phyloP scores from a whole-genome alignment of 2,329 filamentous ascomycete genomes.

The Microthyrium microscopicum region DNA sequence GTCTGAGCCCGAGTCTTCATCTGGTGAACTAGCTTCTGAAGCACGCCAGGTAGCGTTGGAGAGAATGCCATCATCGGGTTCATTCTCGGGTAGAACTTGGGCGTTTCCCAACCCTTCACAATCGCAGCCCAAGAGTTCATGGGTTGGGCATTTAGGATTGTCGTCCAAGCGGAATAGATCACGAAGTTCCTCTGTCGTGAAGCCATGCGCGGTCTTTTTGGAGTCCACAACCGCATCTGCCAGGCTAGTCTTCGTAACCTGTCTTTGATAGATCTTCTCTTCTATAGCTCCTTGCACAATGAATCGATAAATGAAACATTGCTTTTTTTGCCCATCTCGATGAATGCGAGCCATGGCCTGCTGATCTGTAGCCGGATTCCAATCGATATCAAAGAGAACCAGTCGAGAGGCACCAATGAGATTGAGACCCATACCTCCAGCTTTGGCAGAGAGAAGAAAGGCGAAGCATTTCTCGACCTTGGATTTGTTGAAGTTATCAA shows the following conservation, averaged over 20 bases:
- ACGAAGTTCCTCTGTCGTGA: constrained; percentile 47
- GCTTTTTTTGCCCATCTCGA: constrained; percentile 51
- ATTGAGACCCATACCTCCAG: constrained; percentile 53
- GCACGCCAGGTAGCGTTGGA: constrained; percentile 8
- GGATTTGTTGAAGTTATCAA: constrained; percentile 52
- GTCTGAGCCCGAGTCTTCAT: constrained; percentile 12
- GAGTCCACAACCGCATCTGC: constrained; percentile 56
- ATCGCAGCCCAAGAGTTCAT: constrained; percentile 46
- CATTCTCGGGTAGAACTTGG: constrained; percentile 9
- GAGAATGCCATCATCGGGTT: not conserved
- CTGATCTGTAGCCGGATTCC: constrained; percentile 58
- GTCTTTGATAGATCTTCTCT: constrained; percentile 60
- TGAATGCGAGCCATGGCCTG: constrained; percentile 64
- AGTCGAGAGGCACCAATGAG: constrained; percentile 54
- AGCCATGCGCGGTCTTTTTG: constrained; percentile 42
- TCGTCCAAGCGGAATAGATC: constrained; percentile 53
- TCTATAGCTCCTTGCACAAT: constrained; percentile 52
- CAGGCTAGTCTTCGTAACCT: constrained; percentile 53
- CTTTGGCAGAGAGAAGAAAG: constrained; percentile 57
- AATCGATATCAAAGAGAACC: constrained; percentile 57
- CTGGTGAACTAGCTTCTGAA: constrained; percentile 8
- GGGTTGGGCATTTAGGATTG: constrained; percentile 45
- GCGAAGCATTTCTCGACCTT: constrained; percentile 42
- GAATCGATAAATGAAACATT: constrained; percentile 53
- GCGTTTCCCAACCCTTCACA: constrained; percentile 39